These are phyloP conservation scores for Cladophialophora yegresii DNA, from an alignment of 2,329 filamentous ascomycete species.

Conservation along the genomic window DNA sequence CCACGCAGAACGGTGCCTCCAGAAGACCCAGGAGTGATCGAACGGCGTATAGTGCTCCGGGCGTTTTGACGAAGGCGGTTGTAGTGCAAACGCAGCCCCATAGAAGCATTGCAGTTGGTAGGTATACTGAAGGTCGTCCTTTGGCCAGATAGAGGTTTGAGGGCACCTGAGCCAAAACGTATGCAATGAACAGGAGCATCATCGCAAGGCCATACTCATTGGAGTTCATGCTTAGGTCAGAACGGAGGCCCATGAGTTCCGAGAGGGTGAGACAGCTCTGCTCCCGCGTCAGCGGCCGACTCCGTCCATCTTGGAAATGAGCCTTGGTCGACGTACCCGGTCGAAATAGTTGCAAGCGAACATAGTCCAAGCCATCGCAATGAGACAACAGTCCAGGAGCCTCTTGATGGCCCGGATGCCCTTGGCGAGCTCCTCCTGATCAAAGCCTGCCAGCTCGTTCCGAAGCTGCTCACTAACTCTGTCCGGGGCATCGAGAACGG, in stretches of 20 bases:
- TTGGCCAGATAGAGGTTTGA: conserved; percentile 40
- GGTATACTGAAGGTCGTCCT: conserved; percentile 22
- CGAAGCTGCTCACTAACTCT: neutral
- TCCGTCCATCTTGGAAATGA: neutral
- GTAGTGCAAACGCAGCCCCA: conserved; percentile 14
- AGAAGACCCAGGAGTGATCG: conserved; percentile 49
- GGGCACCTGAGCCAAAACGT: conserved; percentile 59
- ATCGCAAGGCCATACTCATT: conserved; percentile 44
- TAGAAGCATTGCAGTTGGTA: conserved; percentile 12
- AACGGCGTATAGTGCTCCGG: conserved; percentile 23
- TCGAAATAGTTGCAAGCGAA: conserved; percentile 56
- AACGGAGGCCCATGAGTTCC: conserved; percentile 53
- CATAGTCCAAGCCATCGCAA: conserved; percentile 19
- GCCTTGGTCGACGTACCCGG: conserved; percentile 43
- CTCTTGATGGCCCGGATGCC: conserved; percentile 9
- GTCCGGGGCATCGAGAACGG: conserved; percentile 1
- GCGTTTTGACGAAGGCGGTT: conserved; percentile 10
- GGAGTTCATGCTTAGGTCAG: conserved; percentile 43
- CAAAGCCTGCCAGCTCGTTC: conserved; percentile 4
- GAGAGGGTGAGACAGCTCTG: conserved; percentile 61
- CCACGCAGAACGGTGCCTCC: conserved; percentile 58
- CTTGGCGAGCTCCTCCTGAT: neutral
- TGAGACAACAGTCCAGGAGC: conserved; percentile 15
- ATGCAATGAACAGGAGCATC: conserved; percentile 58
- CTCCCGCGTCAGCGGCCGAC: neutral